Evolutionary conservation across 2,329 filamentous ascomycete species (phyloP), one percentile per base, ranked within the genome.

Genomic region (Botryotinia narcissicola): DNA sequence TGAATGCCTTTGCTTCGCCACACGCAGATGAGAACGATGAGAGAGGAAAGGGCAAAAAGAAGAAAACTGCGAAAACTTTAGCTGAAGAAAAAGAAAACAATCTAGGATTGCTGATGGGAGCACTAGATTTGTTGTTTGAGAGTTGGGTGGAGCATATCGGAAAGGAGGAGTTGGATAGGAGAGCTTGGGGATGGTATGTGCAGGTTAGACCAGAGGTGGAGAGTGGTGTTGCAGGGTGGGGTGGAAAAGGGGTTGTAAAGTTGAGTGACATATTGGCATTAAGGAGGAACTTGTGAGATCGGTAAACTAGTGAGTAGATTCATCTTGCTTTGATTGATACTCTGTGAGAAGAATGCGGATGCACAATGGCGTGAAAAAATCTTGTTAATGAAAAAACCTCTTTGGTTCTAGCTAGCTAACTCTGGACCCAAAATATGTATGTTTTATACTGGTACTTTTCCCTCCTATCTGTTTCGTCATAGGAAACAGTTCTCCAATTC

Each of bases 101-200:
- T 77, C 83, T 96, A 1, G 89, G 89, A 0, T 83, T 91, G 73
- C 81, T 97, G 4, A 84, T 97, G 0, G 91, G 89, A 5, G 90
- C 92, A 0, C 83, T 97, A 73, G 88, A 94, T 75, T 80, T 93
- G 32, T 81, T 97, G 1, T 94, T 90, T 78, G 85, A 87, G 64
- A 95, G 93, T 75, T 97, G 94, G 94, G 86, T 87, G 1, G 82
- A 84, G n/a, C 86, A 89, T 44, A 81, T 97, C 48, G 85, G 82
- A 40, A 83, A 83, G 6, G 85, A 87, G 25, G 93, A 97, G 78
- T 84, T 97, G 70, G 93, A 97, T 80, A 86, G 87, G 75, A 87
- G 90, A 74, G 92, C 93, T 29, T 97, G 93, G 93, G 84, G 84
- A 18, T 97, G 94, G 94, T 97, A 97, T 82, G 85, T 92, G 2